phyloP scores from a whole-genome alignment of 495 filamentous ascomycete species.

The Antarctomyces pellizariae region DNA sequence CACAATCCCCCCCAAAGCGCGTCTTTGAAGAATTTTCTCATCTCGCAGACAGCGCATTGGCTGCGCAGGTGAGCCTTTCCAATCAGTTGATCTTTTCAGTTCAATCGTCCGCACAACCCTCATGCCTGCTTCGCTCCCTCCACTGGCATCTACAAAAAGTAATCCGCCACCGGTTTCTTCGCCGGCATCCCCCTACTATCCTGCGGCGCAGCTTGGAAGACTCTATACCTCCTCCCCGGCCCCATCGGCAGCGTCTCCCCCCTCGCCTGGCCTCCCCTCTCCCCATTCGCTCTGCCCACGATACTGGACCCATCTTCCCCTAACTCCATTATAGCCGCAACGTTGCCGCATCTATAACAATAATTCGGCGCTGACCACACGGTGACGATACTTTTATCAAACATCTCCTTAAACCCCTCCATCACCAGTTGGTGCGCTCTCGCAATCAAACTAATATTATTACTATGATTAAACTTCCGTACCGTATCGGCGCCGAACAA shows the following conservation, averaged over 20 bases:
- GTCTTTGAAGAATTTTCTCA: too few relatives aligned
- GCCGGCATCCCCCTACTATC: conserved; percentile 95
- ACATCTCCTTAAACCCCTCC: conserved; percentile 99
- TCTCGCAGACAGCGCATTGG: too few relatives aligned
- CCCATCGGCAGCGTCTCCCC: conserved; percentile 25
- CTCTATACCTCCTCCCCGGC: conserved; percentile 76
- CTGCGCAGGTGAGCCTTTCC: too few relatives aligned
- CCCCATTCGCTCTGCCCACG: conserved; percentile 58
- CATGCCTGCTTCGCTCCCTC: too few relatives aligned
- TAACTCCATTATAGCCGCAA: conserved; percentile 83
- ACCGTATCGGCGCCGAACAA: conserved; percentile 93
- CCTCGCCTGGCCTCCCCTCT: conserved; percentile 23
- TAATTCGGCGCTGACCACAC: conserved; percentile 97
- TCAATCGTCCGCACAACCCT: too few relatives aligned
- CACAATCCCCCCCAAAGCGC: too few relatives aligned
- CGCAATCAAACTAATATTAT: conserved; percentile 78
- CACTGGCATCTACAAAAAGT: conserved; percentile 71
- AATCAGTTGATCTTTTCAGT: too few relatives aligned
- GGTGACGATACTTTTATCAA: conserved; percentile 80
- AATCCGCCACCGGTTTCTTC: conserved; percentile 95
- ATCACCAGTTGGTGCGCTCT: conserved; percentile 94
- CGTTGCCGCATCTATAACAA: conserved; percentile 94
- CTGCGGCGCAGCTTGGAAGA: conserved; percentile 93
- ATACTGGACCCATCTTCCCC: conserved; percentile 65
- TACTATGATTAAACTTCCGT: conserved; percentile 80